Evolutionary conservation across 2,329 filamentous ascomycete genomes (phyloP).

Genomic region (Fusarium falciforme): DNA sequence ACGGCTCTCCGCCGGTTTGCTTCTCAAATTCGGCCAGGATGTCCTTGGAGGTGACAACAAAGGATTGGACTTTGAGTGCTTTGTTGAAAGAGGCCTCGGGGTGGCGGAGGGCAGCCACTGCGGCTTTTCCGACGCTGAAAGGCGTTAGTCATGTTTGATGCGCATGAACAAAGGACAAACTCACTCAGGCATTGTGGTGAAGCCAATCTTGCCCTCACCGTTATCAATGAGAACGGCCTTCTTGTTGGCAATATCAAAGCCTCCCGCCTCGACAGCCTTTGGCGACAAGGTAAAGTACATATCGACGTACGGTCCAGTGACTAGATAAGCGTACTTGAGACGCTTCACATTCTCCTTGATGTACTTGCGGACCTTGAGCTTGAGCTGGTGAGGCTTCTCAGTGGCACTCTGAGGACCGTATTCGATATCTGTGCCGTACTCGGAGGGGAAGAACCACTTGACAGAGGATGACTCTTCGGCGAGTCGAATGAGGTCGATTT

Average conservation of each 20-base stretch:
- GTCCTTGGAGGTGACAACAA: slow-evolving; percentile 71
- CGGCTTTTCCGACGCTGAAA: slow-evolving; percentile 71
- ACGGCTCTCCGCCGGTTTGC: slow-evolving; percentile 67
- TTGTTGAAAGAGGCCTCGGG: slow-evolving; percentile 64
- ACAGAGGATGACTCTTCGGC: slow-evolving; percentile 66
- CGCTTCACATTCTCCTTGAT: slow-evolving; percentile 64
- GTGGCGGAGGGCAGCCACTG: slow-evolving; percentile 71
- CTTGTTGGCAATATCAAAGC: slow-evolving; percentile 67
- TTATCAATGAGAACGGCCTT: slow-evolving; percentile 71
- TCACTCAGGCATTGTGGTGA: slow-evolving; percentile 79
- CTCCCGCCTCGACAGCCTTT: slow-evolving; percentile 54
- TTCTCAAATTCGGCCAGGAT: slow-evolving; percentile 76
- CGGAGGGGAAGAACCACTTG: slow-evolving; percentile 74
- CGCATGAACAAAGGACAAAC: slow-evolving; percentile 40
- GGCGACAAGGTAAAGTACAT: slow-evolving; percentile 64
- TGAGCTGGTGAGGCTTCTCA: slow-evolving; percentile 77
- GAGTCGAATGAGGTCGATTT: slow-evolving; percentile 70
- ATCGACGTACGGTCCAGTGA: slow-evolving; percentile 77
- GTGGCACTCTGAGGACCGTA: slow-evolving; percentile 66
- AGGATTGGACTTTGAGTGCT: slow-evolving; percentile 76
- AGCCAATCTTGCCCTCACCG: slow-evolving; percentile 70
- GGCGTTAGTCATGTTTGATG: background rate
- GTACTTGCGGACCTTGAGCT: slow-evolving; percentile 74
- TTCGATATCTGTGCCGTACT: slow-evolving; percentile 75
- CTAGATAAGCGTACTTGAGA: slow-evolving; percentile 73